phyloP scores from a whole-genome alignment of 306 rosid genomes.

The Vicia sativa region DNA sequence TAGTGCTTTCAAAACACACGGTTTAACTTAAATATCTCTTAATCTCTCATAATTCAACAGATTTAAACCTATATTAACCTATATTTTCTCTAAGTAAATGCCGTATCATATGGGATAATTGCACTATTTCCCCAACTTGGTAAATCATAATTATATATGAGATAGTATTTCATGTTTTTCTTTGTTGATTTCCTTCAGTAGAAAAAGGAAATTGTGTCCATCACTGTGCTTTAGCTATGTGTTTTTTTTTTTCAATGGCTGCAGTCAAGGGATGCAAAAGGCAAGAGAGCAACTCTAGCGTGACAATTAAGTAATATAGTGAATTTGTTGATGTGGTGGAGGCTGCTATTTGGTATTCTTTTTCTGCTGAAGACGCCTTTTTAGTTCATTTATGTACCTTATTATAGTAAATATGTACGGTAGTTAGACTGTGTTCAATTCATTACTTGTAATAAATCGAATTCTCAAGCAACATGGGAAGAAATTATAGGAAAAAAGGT shows the following conservation, averaged over 20 bases:
- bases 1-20: too few species aligned
- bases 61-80: too few species aligned
- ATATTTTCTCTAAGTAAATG: too few species aligned
- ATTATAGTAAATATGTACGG: slow-evolving; percentile 34
- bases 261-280: slow-evolving; percentile 93
- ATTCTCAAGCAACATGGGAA: slow-evolving; percentile 19
- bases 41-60: too few species aligned
- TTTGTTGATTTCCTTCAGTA: not conserved
- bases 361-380: slow-evolving; percentile 13
- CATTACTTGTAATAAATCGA: slow-evolving; percentile 34
- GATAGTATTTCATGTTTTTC: slow-evolving; percentile 6
- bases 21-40: too few species aligned
- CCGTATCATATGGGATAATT: not conserved
- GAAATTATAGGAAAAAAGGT: slow-evolving; percentile 24
- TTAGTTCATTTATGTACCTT: not conserved
- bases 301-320: slow-evolving; percentile 39
- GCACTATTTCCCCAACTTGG: slow-evolving; percentile 29
- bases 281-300: slow-evolving; percentile 94
- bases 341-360: slow-evolving; percentile 28
- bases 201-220: not conserved
- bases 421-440: slow-evolving; percentile 19
- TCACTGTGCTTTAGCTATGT: slow-evolving; percentile 10
- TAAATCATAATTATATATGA: slow-evolving; percentile 11
- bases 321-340: slow-evolving; percentile 27
- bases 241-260: slow-evolving; percentile 29